A percentile compares a stretch with the other conserved stretches of the same genome.
Conservation (phyloP, 2,329 filamentous ascomycete species). For the Colletotrichum higginsianum region DNA sequence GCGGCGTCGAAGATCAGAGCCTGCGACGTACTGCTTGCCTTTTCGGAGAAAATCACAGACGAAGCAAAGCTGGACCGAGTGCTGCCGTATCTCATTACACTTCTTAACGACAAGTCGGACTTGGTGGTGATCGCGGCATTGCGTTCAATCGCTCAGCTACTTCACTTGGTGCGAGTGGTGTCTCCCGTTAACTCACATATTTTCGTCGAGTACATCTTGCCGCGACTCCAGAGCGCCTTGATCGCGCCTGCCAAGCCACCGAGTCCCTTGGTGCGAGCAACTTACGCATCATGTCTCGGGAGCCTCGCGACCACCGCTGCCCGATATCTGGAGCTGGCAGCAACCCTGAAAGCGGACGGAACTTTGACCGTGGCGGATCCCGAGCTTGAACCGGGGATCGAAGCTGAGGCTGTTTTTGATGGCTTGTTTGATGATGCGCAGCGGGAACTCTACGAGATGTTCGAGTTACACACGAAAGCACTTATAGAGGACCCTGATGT, state of each 20-base stretch:
- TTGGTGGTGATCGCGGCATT: slow-evolving; percentile 89
- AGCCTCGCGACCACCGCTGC: slow-evolving; percentile 89
- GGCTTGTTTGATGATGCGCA: slow-evolving; percentile 91
- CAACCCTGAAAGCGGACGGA: slow-evolving; percentile 87
- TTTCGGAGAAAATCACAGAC: slow-evolving; percentile 91
- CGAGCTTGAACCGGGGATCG: slow-evolving; percentile 80
- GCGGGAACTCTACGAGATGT: slow-evolving; percentile 83
- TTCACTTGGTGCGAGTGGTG: slow-evolving; percentile 89
- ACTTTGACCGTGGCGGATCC: slow-evolving; percentile 84
- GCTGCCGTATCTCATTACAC: slow-evolving; percentile 87
- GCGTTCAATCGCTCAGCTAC: slow-evolving; percentile 87
- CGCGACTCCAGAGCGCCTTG: slow-evolving; percentile 71
- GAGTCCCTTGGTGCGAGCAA: slow-evolving; percentile 83
- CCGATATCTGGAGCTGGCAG: slow-evolving; percentile 90
- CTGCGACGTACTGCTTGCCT: slow-evolving; percentile 92
- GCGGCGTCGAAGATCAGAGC: slow-evolving; percentile 89
- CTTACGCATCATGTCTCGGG: slow-evolving; percentile 93
- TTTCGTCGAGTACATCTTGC: slow-evolving; percentile 77
- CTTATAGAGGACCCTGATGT: slow-evolving; percentile 90
- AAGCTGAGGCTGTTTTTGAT: slow-evolving; percentile 80
- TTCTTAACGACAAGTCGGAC: slow-evolving; percentile 87
- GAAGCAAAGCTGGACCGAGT: slow-evolving; percentile 96
- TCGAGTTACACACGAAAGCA: slow-evolving; percentile 90
- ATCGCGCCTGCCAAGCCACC: slow-evolving; percentile 65
- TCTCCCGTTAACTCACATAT: slow-evolving; percentile 82